A percentile compares a stretch with the other conserved stretches of the same genome.
Conservation (phyloP, 1,284 basidiomycete species). For the Microbotryum silenes-acaulis region DNA sequence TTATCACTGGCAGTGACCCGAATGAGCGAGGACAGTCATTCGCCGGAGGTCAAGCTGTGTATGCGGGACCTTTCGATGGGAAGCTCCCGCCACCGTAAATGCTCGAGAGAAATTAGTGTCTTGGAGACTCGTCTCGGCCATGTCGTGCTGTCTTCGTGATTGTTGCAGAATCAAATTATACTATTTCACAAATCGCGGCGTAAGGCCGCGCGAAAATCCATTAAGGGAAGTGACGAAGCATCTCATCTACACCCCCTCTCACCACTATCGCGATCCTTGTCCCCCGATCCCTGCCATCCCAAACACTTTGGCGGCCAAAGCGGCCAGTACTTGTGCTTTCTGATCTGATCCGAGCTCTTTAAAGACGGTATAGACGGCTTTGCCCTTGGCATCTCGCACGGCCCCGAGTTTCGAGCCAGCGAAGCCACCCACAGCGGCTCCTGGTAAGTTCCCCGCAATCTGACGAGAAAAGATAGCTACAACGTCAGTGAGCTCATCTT, state of each 20-base stretch:
- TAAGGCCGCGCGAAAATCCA: not conserved
- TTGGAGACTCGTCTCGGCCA: no score
- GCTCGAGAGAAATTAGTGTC: no score
- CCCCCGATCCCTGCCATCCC: constrained; percentile 43
- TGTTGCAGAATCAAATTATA: no score
- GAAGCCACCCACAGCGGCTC: constrained; percentile 53
- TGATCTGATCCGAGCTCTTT: constrained; percentile 47
- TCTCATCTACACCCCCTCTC: not conserved
- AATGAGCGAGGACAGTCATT: constrained; percentile 1
- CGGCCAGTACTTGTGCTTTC: constrained; percentile 60
- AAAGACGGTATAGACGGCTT: constrained; percentile 87
- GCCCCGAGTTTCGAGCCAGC: constrained; percentile 80
- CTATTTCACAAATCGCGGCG: no score
- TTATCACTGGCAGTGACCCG: no score
- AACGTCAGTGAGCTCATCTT: not conserved
- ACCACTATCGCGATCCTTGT: no score
- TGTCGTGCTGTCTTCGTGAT: no score
- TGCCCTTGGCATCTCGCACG: constrained; percentile 84
- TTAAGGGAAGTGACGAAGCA: not conserved
- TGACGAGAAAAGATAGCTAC: not conserved
- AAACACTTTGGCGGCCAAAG: constrained; percentile 80
- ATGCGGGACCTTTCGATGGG: not conserved
- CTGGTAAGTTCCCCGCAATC: constrained; percentile 79
- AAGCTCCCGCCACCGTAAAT: no score
- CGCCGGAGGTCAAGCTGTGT: constrained; percentile 5